A percentile compares a stretch with the other conserved stretches of the same genome.
Evolutionary conservation across 306 rosid genomes (phyloP).

Genomic region (Hippophae rhamnoides): DNA sequence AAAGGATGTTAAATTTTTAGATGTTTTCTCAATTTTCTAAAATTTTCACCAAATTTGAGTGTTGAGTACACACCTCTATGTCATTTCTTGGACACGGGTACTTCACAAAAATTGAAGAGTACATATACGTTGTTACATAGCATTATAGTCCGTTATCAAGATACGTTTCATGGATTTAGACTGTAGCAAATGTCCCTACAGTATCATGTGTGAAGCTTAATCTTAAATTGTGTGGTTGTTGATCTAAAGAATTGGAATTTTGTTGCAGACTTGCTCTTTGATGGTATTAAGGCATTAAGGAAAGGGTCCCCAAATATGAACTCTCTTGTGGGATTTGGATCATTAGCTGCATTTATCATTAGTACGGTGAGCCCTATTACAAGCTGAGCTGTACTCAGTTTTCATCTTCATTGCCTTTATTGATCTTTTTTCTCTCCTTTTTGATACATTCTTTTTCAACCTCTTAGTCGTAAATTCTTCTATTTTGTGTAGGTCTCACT

Average conservation of each 20-base stretch:
- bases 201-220: neutral
- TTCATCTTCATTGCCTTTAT: conserved; percentile 13
- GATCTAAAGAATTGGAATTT: conserved; percentile 3
- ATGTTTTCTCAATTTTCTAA: too few species aligned
- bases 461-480: conserved; percentile 10
- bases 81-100: too few species aligned
- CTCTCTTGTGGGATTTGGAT: conserved; percentile 95
- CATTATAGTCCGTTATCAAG: too few species aligned
- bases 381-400: conserved; percentile 15
- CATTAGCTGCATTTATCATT: conserved; percentile 78
- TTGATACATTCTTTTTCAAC: neutral
- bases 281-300: conserved; percentile 71
- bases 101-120: too few species aligned
- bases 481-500: conserved; percentile 59
- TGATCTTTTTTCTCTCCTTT: conserved; percentile 14
- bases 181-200: too few species aligned
- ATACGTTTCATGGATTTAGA: too few species aligned
- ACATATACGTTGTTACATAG: too few species aligned
- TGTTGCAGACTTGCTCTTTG: conserved; percentile 70
- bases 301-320: conserved; percentile 96
- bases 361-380: conserved; percentile 59
- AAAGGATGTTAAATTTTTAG: too few species aligned
- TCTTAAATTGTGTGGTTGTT: conserved; percentile 5
- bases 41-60: too few species aligned
- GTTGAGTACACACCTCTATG: too few species aligned